phyloP scores from a whole-genome alignment of 164 flowering plant species.

The Litsea cubeba region DNA sequence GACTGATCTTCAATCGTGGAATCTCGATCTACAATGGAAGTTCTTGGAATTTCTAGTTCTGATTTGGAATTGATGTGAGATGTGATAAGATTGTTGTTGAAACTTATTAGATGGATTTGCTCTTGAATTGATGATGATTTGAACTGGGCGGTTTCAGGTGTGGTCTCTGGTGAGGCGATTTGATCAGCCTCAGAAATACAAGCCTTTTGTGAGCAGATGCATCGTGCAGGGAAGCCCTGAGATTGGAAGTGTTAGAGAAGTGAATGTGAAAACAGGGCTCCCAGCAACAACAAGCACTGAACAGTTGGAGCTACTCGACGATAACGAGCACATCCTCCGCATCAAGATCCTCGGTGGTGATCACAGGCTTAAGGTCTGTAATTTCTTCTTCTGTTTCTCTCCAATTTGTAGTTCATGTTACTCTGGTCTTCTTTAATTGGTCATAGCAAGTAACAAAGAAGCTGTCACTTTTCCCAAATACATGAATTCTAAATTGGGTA shows the following conservation, averaged over 20 bases:
- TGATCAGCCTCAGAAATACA: conserved; percentile 85
- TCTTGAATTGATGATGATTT: too few relatives aligned
- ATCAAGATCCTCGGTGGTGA: conserved; percentile 80
- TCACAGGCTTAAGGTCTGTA: conserved; percentile 68
- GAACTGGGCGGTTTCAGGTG: conserved; percentile 31
- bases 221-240: conserved; percentile 61
- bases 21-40: too few relatives aligned
- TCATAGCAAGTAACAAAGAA: too few relatives aligned
- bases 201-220: conserved; percentile 80
- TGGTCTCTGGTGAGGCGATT: conserved; percentile 89
- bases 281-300: conserved; percentile 91
- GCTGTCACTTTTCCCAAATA: too few relatives aligned
- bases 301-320: conserved; percentile 75
- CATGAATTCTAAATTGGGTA: too few relatives aligned
- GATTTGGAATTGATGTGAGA: too few relatives aligned
- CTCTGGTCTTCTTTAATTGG: neutral
- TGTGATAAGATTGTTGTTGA: too few relatives aligned
- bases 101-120: too few relatives aligned
- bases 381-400: neutral
- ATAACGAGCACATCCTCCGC: conserved; percentile 71
- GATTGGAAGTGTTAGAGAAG: conserved; percentile 80
- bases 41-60: too few relatives aligned
- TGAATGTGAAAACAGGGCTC: conserved; percentile 83
- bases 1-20: too few relatives aligned
- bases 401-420: neutral